Evolutionary conservation across 1,284 basidiomycete genomes (phyloP), one percentile per base, ranked within the genome.

Genomic region (Cryptococcus sp.): DNA sequence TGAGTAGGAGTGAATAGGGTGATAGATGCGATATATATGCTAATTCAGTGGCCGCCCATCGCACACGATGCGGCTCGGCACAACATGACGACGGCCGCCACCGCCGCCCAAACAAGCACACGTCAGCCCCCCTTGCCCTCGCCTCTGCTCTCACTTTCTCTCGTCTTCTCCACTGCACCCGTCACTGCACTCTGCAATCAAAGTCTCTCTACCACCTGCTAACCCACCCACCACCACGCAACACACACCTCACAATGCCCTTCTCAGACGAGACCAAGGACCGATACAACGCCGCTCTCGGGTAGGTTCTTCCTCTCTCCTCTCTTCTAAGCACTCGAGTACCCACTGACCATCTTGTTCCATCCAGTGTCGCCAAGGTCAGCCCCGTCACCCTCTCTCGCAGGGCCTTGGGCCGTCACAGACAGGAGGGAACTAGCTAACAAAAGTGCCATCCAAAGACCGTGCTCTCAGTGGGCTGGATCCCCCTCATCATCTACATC

Each of bases 401-500:
- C n/a, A n/a, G n/a, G n/a, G n/a, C n/a, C n/a, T n/a, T n/a, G n/a
- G n/a, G n/a, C n/a, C n/a, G n/a, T n/a, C n/a, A n/a, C n/a, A n/a
- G n/a, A n/a, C n/a, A n/a, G n/a, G n/a, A n/a, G n/a, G n/a, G n/a
- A n/a, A n/a, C n/a, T n/a, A n/a, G n/a, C 15, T 18, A 8, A 52
- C 23, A 37, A 1, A 16, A 7, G 15, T 35, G 23, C 4, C 28
- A 33, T 20, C 35, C 46, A 46, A 35, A 95, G 91, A 90, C 88
- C 60, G 82, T 90, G 67, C 76, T 94, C 57, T 91, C 94, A 77
- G 91, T 91, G 70, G 87, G 86, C 64, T 96, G 92, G 91, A 89
- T 96, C 70, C 92, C 92, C 39, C 80, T 92, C 71, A 89, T 96
- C 71, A 93, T 96, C 68, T 95, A 91, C 77, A 82, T 94, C 70